Percentiles rank a stretch among this genome's conserved stretches.
Conservation (phyloP, 192 early-diverging fungal genomes). For the Haplosporangium gracile region DNA sequence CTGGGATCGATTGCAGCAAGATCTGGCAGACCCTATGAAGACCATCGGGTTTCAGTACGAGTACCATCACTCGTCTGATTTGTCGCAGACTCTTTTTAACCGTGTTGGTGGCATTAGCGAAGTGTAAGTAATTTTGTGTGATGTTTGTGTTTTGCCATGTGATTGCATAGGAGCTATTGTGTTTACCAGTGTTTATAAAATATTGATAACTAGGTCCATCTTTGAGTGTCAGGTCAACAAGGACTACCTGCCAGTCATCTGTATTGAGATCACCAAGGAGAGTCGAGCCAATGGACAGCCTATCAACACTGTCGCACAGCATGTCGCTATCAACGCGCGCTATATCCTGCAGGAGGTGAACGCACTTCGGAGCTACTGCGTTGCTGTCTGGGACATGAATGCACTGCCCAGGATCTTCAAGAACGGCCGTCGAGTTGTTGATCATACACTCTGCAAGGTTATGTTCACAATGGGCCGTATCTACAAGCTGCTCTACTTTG, state of each 20-base stretch:
- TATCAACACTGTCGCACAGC: slow-evolving; percentile 30
- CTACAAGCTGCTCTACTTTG: slow-evolving; percentile 62
- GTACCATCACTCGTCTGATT: slow-evolving; percentile 48
- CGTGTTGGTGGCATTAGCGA: slow-evolving; percentile 40
- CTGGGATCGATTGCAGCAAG: slow-evolving; percentile 74
- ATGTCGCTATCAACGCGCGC: slow-evolving; percentile 59
- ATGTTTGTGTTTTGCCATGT: slow-evolving; percentile 4
- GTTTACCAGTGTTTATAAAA: background rate
- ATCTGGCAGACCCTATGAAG: slow-evolving; percentile 45
- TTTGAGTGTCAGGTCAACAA: slow-evolving; percentile 77
- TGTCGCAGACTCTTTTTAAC: slow-evolving; percentile 34
- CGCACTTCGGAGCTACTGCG: slow-evolving; percentile 69
- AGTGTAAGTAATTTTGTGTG: slow-evolving; percentile 47
- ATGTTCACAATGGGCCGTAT: slow-evolving; percentile 72
- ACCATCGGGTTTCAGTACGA: slow-evolving; percentile 32
- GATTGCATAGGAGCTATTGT: background rate
- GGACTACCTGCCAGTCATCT: slow-evolving; percentile 77
- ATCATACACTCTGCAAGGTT: slow-evolving; percentile 72
- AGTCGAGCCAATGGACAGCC: slow-evolving; percentile 22
- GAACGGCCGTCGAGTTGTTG: slow-evolving; percentile 72
- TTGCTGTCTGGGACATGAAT: slow-evolving; percentile 68
- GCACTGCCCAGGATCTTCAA: slow-evolving; percentile 74
- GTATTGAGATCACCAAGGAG: slow-evolving; percentile 61
- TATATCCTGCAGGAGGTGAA: slow-evolving; percentile 65
- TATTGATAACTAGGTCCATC: slow-evolving; percentile 51